Base-by-base conservation (phyloP, 177 flowering plant species). In the Viscum album region DNA sequence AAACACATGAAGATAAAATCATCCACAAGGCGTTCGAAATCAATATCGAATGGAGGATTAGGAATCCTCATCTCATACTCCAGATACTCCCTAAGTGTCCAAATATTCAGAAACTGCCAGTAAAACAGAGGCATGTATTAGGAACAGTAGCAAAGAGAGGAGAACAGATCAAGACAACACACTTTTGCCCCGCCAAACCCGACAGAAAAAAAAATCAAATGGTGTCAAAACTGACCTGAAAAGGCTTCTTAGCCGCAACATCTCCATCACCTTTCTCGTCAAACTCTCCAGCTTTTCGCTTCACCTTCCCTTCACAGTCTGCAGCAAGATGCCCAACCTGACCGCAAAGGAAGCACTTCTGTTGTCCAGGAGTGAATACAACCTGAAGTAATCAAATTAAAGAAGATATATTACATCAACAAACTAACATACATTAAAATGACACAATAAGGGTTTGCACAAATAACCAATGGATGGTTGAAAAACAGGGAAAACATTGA, bases 1-100 rank as follows among this genome's bases (percentile, higher is more conserved):
- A 95, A 95, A 77, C 99, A 95, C 67, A 95, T 87, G 84, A 95
- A 95, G 75, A 95, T 85, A 74, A 92, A 95, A 71, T 95, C 99
- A 79, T 95, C 99, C 74, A 95, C 85, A 70, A 95, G 83, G 77
- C 92, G 66, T 75, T 95, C 99, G 31, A 92, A 69, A 77, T 95
- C 97, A 70, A 90, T 79, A 81, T 88, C 78, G 66, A 84, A 88
- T 23, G 92, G 94, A 68, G 77, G 79, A 70, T 95, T 85, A 26
- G 94, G 90, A 72, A 95, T 85, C 73, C 87, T 84, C 81, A 95
- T 70, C 80, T 95, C 99, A 73, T 79, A 84, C 35, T 95, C 99
- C 80, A 95, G 73, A 81, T 95, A 95, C 75, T 95, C 97, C 56
- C 99, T 80, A 32, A 95, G 91, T 58, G 87, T 89, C 99, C 99